Evolutionary conservation across 202 grass and related monocot species (phyloP), one percentile per base, ranked within the genome.

Genomic region (Hordeum pubiflorum): DNA sequence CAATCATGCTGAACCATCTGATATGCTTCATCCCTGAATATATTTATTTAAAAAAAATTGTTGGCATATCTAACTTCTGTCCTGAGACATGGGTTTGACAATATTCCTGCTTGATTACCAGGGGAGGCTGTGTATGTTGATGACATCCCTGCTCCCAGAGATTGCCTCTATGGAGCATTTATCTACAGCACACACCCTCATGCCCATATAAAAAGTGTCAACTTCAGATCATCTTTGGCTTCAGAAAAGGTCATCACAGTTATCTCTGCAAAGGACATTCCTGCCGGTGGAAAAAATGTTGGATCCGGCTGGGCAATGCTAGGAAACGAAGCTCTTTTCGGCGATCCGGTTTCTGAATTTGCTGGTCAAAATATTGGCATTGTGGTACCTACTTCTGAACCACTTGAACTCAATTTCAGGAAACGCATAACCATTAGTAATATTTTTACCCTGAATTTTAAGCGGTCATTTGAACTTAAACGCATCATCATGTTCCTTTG

Each of bases 101-200:
- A 63, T 76, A 50, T 62, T 81, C 23, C 5, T 76, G 26, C 7
- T 83, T 63, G 26, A 41, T 73, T 43, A 31, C 43, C 81, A 97
- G 94, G 94, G 34, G 94, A 97, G 72, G 91, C 85, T 7, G 57
- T 97, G 7, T 97, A 88, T 21, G 89, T 97, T 55, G 94, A 93
- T 78, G 94, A 97, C 69, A 90, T 97, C 76, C 89, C 94, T 82
- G 41, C 87, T 84, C 89, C 94, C 43, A 88, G 84, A 41, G 86
- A 97, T 52, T 97, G 93, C 36, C 89, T 97, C 33, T 82, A 97
- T 79, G 91, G 88, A 84, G 93, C 91, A 76, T 93, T 97, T 80
- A 83, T 97, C 54, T 91, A 93, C 44, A 93, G 93, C 86, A 79
- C 84, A 33, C 77, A 85, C 4, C 86, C 93, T 18, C 69, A 84